Evolutionary conservation across 106 monocot species (phyloP).

Genomic region (Vanilla planifolia): DNA sequence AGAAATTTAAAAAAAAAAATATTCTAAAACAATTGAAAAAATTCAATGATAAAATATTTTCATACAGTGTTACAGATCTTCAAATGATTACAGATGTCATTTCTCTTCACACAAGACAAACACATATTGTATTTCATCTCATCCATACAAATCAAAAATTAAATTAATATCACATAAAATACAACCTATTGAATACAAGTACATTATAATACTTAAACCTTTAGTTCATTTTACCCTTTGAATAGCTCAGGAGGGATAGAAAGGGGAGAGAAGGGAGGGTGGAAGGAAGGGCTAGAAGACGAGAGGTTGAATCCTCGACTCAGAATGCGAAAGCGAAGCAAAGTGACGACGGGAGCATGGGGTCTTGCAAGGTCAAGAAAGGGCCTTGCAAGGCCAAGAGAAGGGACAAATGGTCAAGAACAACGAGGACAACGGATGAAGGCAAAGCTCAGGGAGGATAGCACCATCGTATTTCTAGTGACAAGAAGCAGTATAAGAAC

Average conservation of each 20-base stretch:
- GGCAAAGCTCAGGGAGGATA: background rate
- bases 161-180: too few species aligned
- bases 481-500: background rate
- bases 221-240: too few species aligned
- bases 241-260: slow-evolving; percentile 9
- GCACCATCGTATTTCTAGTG: background rate
- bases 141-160: too few species aligned
- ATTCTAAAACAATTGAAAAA: too few species aligned
- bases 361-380: slow-evolving; percentile 13
- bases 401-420: background rate
- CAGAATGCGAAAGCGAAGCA: background rate
- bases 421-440: background rate
- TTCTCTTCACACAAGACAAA: too few species aligned
- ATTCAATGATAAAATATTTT: too few species aligned
- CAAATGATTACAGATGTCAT: too few species aligned
- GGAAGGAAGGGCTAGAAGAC: background rate
- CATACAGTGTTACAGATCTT: too few species aligned
- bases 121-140: too few species aligned
- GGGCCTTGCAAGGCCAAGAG: slow-evolving; percentile 8
- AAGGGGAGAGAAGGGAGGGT: background rate
- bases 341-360: background rate
- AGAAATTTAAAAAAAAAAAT: too few species aligned
- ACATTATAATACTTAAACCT: too few species aligned
- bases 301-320: background rate
- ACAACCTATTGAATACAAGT: too few species aligned